Base-by-base conservation (phyloP, 208 protist species). In the Vickermania ingenoplastis region DNA sequence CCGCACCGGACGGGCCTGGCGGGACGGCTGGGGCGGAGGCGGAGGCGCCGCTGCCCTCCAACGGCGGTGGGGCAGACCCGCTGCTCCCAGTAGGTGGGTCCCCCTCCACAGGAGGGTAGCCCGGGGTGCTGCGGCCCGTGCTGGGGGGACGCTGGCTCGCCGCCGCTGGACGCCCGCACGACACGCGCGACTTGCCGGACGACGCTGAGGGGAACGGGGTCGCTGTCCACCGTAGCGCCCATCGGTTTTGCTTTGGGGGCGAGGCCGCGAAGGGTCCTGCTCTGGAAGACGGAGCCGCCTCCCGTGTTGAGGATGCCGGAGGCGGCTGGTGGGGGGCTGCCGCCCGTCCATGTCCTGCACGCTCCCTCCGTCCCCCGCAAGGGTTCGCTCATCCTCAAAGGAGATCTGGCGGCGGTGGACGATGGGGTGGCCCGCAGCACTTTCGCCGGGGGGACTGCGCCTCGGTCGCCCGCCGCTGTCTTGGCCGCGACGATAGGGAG, bases 201-300 rank as follows among this genome's bases (percentile, higher is more conserved):
- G 1, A 71, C 82, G 28, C 86, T 80, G 45, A 91, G 61, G 11
- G 87, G 84, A 26, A 88, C 73, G 41, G 63, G 66, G 11, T 71
- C 53, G 7, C 59, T 69, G 0, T 76, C 24, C 13, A 13, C 73
- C 0, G 74, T 22, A 0, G 79, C 76, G 25, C 66, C 83, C 48
- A 76, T 75, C 7, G 88, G 88, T 64, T 94, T 94, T 21, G 84
- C 80, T 69, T 94, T 94, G 24, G 82, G 76, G 5, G 66, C 74
- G 22, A 89, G 67, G 5, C 73, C 65, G 0, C 77, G 65, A 28
- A 30, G 17, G 2, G 27, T 22, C 11, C 41, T n/a, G 2, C 28
- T 1, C 29, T 57, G 29, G 23, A 17, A 17, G 36, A 1, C 26
- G 2, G 27, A 23, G 1, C 53, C 4, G 13, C 50, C 50, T 25